Evolutionary conservation across 1,139 yeast species (phyloP).

Genomic region (Saccharomycopsis hybrid): DNA sequence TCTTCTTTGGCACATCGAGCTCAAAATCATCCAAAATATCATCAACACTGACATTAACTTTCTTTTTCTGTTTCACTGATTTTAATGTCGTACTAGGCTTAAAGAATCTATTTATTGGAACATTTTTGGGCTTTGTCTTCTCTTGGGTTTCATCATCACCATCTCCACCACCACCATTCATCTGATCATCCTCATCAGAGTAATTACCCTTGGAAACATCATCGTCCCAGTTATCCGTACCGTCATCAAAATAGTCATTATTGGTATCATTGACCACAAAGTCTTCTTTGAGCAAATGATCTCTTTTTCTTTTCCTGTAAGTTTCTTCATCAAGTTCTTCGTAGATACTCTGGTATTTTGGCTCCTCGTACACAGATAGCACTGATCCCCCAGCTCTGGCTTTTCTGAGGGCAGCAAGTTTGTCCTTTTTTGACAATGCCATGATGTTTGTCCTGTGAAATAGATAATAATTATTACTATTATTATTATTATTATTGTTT

Average conservation of each 20-base stretch:
- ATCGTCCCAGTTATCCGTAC: slow-evolving; percentile 71
- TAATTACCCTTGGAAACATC: slow-evolving; percentile 43
- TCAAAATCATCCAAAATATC: slow-evolving; percentile 43
- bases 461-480: too few relatives aligned
- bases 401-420: slow-evolving; percentile 36
- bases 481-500: too few relatives aligned
- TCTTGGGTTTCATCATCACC: slow-evolving; percentile 23
- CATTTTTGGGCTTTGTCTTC: slow-evolving; percentile 41
- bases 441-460: background rate
- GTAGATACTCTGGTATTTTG: slow-evolving; percentile 50
- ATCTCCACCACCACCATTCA: slow-evolving; percentile 29
- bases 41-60: slow-evolving; percentile 35
- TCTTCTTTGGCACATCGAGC: slow-evolving; percentile 9
- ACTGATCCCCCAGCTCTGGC: slow-evolving; percentile 34
- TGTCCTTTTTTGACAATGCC: slow-evolving; percentile 26
- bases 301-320: slow-evolving; percentile 68
- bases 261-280: slow-evolving; percentile 93
- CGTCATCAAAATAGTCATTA: slow-evolving; percentile 85
- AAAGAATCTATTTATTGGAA: slow-evolving; percentile 50
- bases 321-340: slow-evolving; percentile 84
- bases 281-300: slow-evolving; percentile 80
- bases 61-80: slow-evolving; percentile 26
- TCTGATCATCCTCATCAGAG: slow-evolving; percentile 32
- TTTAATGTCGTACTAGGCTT: slow-evolving; percentile 31
- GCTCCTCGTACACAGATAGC: slow-evolving; percentile 27